Evolutionary conservation across 2,329 filamentous ascomycete species (phyloP), one percentile per base, ranked within the genome.

Genomic region (Calonectria fujianensis): DNA sequence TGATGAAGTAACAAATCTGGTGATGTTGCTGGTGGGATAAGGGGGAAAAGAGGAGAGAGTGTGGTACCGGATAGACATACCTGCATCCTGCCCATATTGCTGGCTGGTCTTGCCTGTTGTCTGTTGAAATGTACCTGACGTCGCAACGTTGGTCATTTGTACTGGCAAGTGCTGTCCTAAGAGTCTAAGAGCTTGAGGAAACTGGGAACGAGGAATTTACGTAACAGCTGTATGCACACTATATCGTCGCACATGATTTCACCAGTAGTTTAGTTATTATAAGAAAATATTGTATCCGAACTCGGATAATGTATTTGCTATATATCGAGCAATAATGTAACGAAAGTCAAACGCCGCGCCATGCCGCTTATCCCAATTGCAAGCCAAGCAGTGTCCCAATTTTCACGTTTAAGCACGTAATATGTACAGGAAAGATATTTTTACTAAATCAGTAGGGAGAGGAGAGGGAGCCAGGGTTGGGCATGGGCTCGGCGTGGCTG

Each of bases 381-480:
- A 39, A 50, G 27, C 50, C 64, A 35, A 50, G 24, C 24, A 41
- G 14, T 41, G 35, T 27, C 24, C 57, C 24, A n/a, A 18, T 31
- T 29, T 37, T 59, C 27, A n/a, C 59, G 9, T 50, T 45, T 51
- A n/a, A 29, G 32, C 35, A 32, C 67, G 29, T 54, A 63, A 52
- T 65, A 70, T 65, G 68, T 59, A 79, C 66, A 69, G 66, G 70
- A 63, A 72, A 29, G 31, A 2, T 52, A 69, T 24, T 65, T 76
- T 61, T 72, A 11, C 73, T 37, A 7, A 24, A 31, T 69, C 57
- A 14, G 31, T 54, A 54, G 11, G 31, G 14, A 24, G 32, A 57
- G 6, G 32, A 59, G 18, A 80, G 45, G 57, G 73, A 70, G 6
- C 79, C 79, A 24, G 77, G 78, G 3, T 77, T 77, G 32, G 74